Evolutionary conservation across 2,329 filamentous ascomycete genomes (phyloP), one percentile per base, ranked within the genome.

Genomic region (Aspergillus aculeatinus): DNA sequence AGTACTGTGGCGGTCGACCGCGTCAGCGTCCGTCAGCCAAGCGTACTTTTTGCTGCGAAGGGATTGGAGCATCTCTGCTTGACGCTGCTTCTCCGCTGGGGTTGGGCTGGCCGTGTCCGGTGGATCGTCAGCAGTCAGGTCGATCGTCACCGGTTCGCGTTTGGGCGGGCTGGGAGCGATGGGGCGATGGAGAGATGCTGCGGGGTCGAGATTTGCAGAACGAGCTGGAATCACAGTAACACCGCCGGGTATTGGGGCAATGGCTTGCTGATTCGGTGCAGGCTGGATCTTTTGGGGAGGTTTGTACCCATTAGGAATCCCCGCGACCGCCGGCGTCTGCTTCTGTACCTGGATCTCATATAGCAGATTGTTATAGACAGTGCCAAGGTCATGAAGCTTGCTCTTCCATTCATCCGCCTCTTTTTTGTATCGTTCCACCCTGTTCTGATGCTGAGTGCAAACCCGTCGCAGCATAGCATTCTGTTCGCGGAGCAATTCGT

Each of bases 31-130:
- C 39, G 60, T 60, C 5, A 76, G 67, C 74, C 73, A 76, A 14
- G 51, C 27, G 53, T 75, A 74, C 27, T 67, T 62, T 52, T 76
- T 76, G 27, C 65, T 67, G 50, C 65, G 69, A 54, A 76, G 63
- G 5, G 65, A 60, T 9, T 61, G 63, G n/a, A 68, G 65, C 29
- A 72, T 65, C 19, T 64, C 60, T 49, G 58, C 58, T 23, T 64
- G 57, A 27, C 55, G 61, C 49, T 59, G 60, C 10, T 25, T 19
- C 19, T 58, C 60, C 19, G 59, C 58, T 27, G 58, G 27, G 9
- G 60, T 35, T 16, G 57, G 49, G 16, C 42, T 44, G 7, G 50
- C 47, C 23, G 21, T n/a, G 6, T 55, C 10, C 25, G 57, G 35
- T 14, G 51, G 29, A 29, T 48, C 23, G 51, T 58, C 35, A 31